Conservation (phyloP, 257 asterid species). For the Asclepias syriaca region DNA sequence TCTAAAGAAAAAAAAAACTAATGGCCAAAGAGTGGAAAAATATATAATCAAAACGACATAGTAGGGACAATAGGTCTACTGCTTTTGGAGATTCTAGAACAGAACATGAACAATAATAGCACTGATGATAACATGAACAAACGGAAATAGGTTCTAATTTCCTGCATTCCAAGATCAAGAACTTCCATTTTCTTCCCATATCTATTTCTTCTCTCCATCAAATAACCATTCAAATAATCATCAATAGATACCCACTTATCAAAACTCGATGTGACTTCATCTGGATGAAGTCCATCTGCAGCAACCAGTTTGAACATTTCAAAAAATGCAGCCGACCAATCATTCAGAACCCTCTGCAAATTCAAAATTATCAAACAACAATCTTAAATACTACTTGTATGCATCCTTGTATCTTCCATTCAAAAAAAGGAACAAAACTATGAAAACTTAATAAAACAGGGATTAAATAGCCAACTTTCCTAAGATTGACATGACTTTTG, state of each 20-base stretch:
- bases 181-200: slow-evolving; percentile 87
- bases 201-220: slow-evolving; percentile 78
- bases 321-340: slow-evolving; percentile 91
- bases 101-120: slow-evolving; percentile 87
- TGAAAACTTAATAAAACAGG: too few species aligned
- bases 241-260: slow-evolving; percentile 80
- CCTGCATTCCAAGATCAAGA: slow-evolving; percentile 92
- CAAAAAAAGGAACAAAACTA: too few species aligned
- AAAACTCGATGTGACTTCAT: slow-evolving; percentile 36
- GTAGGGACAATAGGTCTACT: slow-evolving; percentile 75
- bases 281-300: slow-evolving; percentile 47
- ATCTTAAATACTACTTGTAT: not conserved
- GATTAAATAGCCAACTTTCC: too few species aligned
- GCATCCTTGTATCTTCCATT: not conserved
- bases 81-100: slow-evolving; percentile 90
- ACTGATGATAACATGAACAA: slow-evolving; percentile 88
- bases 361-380: slow-evolving; percentile 14
- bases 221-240: slow-evolving; percentile 76
- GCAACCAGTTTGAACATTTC: slow-evolving; percentile 72
- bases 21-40: slow-evolving; percentile 11
- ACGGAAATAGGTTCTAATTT: slow-evolving; percentile 83
- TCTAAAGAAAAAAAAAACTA: slow-evolving; percentile 3
- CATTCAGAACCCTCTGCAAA: slow-evolving; percentile 77
- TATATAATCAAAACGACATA: slow-evolving; percentile 39
- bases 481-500: not conserved